Percentiles rank a stretch among this genome's conserved stretches.
Conservation (phyloP, 2,329 filamentous ascomycete species). For the Aspergillaceae sp. region DNA sequence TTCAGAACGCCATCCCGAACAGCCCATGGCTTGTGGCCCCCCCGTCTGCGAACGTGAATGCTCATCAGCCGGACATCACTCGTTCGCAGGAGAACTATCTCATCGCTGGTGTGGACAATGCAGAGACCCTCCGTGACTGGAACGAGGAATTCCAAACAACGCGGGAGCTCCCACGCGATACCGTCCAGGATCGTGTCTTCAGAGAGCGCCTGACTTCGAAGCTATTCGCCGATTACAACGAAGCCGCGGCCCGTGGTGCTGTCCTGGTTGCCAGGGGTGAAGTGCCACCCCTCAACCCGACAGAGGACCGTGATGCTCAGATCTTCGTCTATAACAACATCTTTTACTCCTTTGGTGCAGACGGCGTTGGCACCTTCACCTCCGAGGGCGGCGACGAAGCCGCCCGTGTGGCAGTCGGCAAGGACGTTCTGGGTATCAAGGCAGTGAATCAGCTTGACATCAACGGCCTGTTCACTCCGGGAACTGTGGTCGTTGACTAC, state of each 20-base stretch:
- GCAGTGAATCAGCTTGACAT: slow-evolving; percentile 97
- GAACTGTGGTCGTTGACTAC: slow-evolving; percentile 94
- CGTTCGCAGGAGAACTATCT: slow-evolving; percentile 89
- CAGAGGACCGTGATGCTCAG: slow-evolving; percentile 83
- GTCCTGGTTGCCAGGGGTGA: slow-evolving; percentile 88
- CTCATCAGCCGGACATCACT: slow-evolving; percentile 74
- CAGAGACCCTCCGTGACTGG: slow-evolving; percentile 92
- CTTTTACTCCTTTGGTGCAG: slow-evolving; percentile 96
- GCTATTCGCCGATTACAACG: slow-evolving; percentile 94
- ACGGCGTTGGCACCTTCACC: slow-evolving; percentile 94
- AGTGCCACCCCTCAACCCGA: slow-evolving; percentile 87
- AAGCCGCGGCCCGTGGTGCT: slow-evolving; percentile 84
- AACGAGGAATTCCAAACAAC: slow-evolving; percentile 99
- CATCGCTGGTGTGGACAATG: slow-evolving; percentile 82
- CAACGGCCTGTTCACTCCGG: slow-evolving; percentile 84
- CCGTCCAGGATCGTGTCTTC: slow-evolving; percentile 91
- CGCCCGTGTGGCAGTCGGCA: slow-evolving; percentile 87
- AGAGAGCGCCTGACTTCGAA: slow-evolving; percentile 89
- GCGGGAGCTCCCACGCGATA: slow-evolving; percentile 84
- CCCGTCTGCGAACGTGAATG: slow-evolving; percentile 50
- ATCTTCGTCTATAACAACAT: slow-evolving; percentile 99
- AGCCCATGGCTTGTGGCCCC: slow-evolving; percentile 84
- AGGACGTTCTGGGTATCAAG: slow-evolving; percentile 89
- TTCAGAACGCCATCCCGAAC: slow-evolving; percentile 86
- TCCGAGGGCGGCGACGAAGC: slow-evolving; percentile 95